These are phyloP conservation scores for Leccinum subrobustum DNA, from an alignment of 1,284 basidiomycete species.

Conservation along the genomic window DNA sequence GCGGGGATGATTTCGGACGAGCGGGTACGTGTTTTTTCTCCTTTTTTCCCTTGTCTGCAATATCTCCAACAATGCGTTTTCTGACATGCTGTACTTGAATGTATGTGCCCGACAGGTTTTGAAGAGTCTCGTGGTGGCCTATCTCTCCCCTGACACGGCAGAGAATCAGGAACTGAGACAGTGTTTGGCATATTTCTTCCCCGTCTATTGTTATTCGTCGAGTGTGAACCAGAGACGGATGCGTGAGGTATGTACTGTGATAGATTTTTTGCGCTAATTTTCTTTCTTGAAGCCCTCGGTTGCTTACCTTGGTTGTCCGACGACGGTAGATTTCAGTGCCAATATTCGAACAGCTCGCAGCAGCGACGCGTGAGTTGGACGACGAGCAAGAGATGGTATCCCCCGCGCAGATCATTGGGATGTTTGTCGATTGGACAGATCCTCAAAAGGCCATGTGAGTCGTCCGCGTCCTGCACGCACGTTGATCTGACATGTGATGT, in stretches of 20 bases:
- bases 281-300: not conserved
- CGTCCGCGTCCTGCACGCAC: constrained; percentile 9
- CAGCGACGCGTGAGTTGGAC: constrained; percentile 72
- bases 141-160: constrained; percentile 86
- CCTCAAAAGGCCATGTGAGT: constrained; percentile 77
- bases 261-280: constrained; percentile 40
- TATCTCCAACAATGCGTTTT: not conserved
- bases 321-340: constrained; percentile 70
- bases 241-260: constrained; percentile 42
- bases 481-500: not conserved
- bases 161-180: constrained; percentile 88
- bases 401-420: constrained; percentile 76
- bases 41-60: not conserved
- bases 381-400: constrained; percentile 80
- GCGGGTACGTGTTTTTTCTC: constrained; percentile 44
- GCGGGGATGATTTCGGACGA: constrained; percentile 75
- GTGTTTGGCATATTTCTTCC: constrained; percentile 95
- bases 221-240: constrained; percentile 77
- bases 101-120: constrained; percentile 50
- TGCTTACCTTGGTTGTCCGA: not conserved
- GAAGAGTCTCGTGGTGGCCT: constrained; percentile 81
- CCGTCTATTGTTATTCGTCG: constrained; percentile 89
- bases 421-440: constrained; percentile 94
- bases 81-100: not conserved
- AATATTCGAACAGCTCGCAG: constrained; percentile 67